phyloP scores from a whole-genome alignment of 2,329 filamentous ascomycete genomes.

The Talaromyces amestolkiae region DNA sequence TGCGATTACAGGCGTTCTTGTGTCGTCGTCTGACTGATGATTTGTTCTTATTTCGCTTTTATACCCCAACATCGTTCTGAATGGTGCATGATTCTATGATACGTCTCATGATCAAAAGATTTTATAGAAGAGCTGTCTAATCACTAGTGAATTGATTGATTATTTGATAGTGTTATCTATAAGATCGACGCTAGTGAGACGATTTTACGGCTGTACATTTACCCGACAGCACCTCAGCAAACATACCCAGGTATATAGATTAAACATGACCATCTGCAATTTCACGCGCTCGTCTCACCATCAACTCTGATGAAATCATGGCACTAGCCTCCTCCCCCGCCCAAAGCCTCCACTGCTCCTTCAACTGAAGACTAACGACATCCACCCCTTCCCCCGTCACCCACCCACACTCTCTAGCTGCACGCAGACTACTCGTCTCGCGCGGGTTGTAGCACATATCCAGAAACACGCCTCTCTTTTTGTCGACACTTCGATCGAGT shows the following conservation, averaged over 20 bases:
- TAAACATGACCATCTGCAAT: neutral
- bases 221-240: neutral
- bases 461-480: neutral
- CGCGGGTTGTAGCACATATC: slow-evolving; percentile 6
- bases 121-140: neutral
- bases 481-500: neutral
- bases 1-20: neutral
- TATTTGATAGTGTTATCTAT: neutral
- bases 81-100: slow-evolving; percentile 1
- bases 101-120: neutral
- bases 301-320: neutral
- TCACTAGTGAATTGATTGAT: neutral
- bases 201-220: neutral
- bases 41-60: slow-evolving; percentile 6
- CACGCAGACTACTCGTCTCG: neutral
- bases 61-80: slow-evolving; percentile 14
- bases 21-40: neutral
- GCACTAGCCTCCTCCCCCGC: neutral
- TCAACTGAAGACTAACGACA: neutral
- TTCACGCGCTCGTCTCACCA: neutral
- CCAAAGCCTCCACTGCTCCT: slow-evolving; percentile 5
- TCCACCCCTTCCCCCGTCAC: neutral
- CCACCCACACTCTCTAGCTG: neutral
- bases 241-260: neutral
- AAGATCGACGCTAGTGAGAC: neutral